Conservation (phyloP, 495 filamentous ascomycete species). For the Aspergillus panamensis region DNA sequence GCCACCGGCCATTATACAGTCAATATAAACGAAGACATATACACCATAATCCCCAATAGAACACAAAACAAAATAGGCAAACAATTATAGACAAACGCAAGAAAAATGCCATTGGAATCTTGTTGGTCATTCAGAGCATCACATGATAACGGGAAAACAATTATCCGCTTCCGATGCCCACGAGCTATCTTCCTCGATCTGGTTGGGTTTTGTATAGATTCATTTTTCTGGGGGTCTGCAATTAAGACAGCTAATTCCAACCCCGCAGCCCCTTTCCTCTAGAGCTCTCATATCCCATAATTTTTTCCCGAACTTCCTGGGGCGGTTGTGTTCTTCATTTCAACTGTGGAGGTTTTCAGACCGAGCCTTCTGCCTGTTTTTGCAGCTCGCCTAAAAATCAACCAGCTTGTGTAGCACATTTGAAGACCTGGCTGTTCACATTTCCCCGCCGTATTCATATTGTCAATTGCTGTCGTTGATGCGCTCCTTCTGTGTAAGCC, state of each 20-base stretch:
- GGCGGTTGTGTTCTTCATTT: background rate
- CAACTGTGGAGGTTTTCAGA: background rate
- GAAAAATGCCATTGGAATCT: background rate
- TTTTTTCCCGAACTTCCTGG: background rate
- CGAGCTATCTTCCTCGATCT: background rate
- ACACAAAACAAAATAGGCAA: too few relatives aligned
- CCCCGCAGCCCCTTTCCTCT: constrained; percentile 1
- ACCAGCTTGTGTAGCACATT: background rate
- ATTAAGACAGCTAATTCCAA: background rate
- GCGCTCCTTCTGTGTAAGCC: background rate
- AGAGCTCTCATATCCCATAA: background rate
- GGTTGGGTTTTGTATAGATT: constrained; percentile 14
- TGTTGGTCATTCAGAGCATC: background rate
- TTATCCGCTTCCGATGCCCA: background rate
- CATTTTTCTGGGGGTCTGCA: background rate
- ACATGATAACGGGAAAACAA: constrained; percentile 3
- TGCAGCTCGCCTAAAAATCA: background rate
- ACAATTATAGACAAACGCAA: too few relatives aligned
- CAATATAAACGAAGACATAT: too few relatives aligned
- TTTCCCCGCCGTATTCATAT: background rate
- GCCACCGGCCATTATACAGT: too few relatives aligned
- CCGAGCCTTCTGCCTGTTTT: background rate
- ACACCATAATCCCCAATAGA: too few relatives aligned
- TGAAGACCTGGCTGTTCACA: background rate
- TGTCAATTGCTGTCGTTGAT: background rate